Base-by-base conservation (phyloP, 2,329 filamentous ascomycete genomes). In the Chrysosporium keratinophilum region DNA sequence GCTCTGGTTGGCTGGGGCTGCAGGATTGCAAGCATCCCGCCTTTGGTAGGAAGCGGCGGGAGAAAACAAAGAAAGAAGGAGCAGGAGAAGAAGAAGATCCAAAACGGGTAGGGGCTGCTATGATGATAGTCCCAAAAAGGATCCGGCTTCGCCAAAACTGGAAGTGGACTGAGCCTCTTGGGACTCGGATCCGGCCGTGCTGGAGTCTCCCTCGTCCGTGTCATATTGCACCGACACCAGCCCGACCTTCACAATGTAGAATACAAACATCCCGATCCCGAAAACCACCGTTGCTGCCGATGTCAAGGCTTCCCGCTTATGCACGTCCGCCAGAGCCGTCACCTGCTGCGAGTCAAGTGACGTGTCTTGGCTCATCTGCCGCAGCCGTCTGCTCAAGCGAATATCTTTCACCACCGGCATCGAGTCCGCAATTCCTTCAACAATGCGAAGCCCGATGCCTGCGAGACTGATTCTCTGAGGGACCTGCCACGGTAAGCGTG, bases 361-460 rank as follows among this genome's bases (percentile, higher is more conserved):
- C 6, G 59, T 52, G 1, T 64, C 60, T 57, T 66, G 58, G 2
- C 62, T 63, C 1, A 61, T 61, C 55, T 67, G 60, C 62, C 59
- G 75, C 59, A 64, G 64, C 57, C 61, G 70, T 60, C 61, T 69
- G 63, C 62, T 67, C 54, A 61, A 58, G 46, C 69, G 69, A 10
- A 71, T 61, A 34, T 67, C 67, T 39, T 62, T 62, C 56, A 68
- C 49, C 47, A 72, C 65, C 1, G 70, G 70, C 2, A 65, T 68
- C 6, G 65, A 60, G 50, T 72, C 70, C 3, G 65, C 65, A 31
- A 69, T 54, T 2, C 65, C 66, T 51, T 65, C 64, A 52, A 68
- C 58, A 5, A 71, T 61, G 0, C 68, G 68, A n/a, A 50, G 58
- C 14, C 68, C 67, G 9, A 72, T 62, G 2, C 64, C 65, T 15